Evolutionary conservation across 164 flowering plant species (phyloP).

Genomic region (Annona cherimola): DNA sequence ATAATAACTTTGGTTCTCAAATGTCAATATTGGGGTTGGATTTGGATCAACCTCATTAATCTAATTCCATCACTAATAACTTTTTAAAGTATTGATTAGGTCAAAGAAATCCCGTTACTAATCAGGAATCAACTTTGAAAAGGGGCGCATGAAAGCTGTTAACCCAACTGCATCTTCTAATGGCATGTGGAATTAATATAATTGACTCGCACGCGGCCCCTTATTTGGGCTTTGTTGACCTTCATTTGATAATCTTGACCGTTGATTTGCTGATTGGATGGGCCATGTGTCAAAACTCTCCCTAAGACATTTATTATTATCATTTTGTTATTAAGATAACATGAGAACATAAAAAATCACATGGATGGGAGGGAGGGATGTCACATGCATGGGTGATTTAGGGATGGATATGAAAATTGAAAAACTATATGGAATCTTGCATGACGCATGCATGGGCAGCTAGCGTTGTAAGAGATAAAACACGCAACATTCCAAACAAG

Average conservation of each 20-base stretch:
- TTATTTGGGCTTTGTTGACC: neutral
- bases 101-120: neutral
- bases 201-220: neutral
- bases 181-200: neutral
- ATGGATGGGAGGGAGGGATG: conserved; percentile 6
- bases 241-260: neutral
- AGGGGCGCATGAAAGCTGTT: neutral
- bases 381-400: conserved; percentile 5
- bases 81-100: neutral
- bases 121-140: neutral
- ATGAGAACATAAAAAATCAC: conserved; percentile 1
- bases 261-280: neutral
- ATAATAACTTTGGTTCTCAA: too few relatives aligned
- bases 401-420: neutral
- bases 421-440: conserved; percentile 1
- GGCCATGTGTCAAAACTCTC: neutral
- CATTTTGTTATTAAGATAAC: conserved; percentile 1
- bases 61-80: too few relatives aligned
- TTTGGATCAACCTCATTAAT: too few relatives aligned
- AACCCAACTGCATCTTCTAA: neutral
- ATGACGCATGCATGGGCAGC: neutral
- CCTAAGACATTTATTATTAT: neutral
- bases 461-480: neutral
- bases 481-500: neutral
- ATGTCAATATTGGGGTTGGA: too few relatives aligned